Percentiles rank a stretch among this genome's conserved stretches.
Conservation (phyloP, 495 filamentous ascomycete species). For the Pyronema domesticum region DNA sequence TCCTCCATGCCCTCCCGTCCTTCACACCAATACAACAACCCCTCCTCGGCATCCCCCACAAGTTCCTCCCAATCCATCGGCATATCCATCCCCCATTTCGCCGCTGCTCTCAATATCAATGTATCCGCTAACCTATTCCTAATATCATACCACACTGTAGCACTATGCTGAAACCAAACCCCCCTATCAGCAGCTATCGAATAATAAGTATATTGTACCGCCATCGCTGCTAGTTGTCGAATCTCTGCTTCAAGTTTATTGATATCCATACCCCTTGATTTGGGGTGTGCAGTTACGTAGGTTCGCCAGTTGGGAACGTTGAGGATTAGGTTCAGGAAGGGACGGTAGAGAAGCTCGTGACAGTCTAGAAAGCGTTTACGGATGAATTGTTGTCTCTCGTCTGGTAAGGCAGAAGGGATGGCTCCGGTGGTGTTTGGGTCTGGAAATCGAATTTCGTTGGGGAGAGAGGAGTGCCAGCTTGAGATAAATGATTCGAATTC, state of each 20-base stretch:
- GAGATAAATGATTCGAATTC: conserved; percentile 27
- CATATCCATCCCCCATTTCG: conserved; percentile 4
- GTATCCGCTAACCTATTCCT: conserved; percentile 8
- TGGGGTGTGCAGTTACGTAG: background rate
- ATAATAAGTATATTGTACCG: conserved; percentile 6
- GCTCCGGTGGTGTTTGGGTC: conserved; percentile 22
- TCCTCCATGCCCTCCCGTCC: background rate
- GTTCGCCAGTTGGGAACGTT: conserved; percentile 5
- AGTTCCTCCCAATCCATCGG: conserved; percentile 2
- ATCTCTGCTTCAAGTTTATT: conserved; percentile 8
- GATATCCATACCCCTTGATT: background rate
- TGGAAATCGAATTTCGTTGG: conserved; percentile 24
- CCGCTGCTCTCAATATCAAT: conserved; percentile 7
- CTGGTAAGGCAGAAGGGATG: conserved; percentile 12
- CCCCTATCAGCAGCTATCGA: conserved; percentile 7
- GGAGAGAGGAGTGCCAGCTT: conserved; percentile 27
- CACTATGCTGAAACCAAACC: conserved; percentile 10
- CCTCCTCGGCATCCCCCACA: conserved; percentile 9
- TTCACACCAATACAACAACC: conserved; percentile 7
- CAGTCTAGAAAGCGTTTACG: conserved; percentile 29
- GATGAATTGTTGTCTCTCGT: conserved; percentile 26
- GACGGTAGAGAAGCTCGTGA: conserved; percentile 28
- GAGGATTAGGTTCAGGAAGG: conserved; percentile 26
- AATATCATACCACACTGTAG: conserved; percentile 11
- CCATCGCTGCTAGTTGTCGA: conserved; percentile 3